Base-by-base conservation (phyloP, 1,284 basidiomycete genomes). In the Agroathelia rolfsii region DNA sequence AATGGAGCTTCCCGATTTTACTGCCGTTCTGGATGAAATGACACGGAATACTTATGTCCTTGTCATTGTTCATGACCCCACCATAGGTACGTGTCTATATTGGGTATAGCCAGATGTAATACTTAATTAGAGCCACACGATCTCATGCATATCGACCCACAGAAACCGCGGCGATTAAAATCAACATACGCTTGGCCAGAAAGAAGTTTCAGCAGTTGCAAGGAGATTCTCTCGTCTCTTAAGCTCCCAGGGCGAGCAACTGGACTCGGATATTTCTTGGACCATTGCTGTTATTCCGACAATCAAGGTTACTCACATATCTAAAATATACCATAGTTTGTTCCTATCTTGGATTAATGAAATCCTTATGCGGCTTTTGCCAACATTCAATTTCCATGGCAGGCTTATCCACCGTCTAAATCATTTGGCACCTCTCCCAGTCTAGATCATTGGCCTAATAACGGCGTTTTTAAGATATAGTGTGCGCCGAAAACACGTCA, bases 41-140 rank as follows among this genome's bases (percentile, higher is more conserved):
- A 97, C 94, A 9, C 72, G 76, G 46, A 96, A 94, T 55, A 97
- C 94, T 0, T 97, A 92, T 48, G 82, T 97, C 36, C 66, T 98
- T 49, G 73, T 94, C 38, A 72, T 98, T 21, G 79, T 88, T 7
- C 82, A 88, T 39, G 80, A 95, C 52, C 84, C 86, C 0, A 73
- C 77, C 48, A 82, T 94, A 47, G 83, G 90, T 90, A 44, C 43
- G 72, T 52, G 3, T 19, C 3, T 6, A 12, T 28, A 16, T 3
- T 14, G n/a, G 22, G 6, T 16, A 8, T 10, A 19, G 27, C 28
- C 10, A 23, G 23, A 34, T 22, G n/a, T 5, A 11, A 15, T 10
- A 28, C 24, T 21, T 10, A 33, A 9, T 24, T 15, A 25, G 18
- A 18, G 17, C 6, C 37, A 6, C 20, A 6, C 32, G 10, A 11